Percentiles rank a stretch among this genome's conserved stretches.
phyloP scores from a whole-genome alignment of 2,329 filamentous ascomycete genomes.

The Elsinoe batatas region DNA sequence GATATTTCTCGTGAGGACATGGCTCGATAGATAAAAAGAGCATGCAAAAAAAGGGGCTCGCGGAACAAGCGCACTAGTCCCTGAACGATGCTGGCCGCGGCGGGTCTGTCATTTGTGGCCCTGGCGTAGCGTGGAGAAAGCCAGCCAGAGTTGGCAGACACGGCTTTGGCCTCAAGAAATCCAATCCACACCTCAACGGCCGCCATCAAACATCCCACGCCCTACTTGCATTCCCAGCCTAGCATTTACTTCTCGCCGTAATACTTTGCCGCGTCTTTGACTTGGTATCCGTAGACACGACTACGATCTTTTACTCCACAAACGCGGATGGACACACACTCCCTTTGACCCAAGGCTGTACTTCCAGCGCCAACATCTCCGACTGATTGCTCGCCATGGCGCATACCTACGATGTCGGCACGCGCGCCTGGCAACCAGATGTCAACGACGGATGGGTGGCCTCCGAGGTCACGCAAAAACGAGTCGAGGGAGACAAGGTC shows the following conservation, averaged over 20 bases:
- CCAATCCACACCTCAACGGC: constrained; percentile 10
- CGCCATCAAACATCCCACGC: background rate
- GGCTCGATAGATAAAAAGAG: too few relatives aligned
- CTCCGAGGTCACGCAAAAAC: constrained; percentile 84
- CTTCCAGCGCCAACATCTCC: constrained; percentile 4
- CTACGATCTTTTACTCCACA: background rate
- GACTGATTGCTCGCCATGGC: constrained; percentile 52
- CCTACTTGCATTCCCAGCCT: constrained; percentile 9
- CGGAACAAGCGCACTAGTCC: too few relatives aligned
- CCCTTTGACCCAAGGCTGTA: background rate
- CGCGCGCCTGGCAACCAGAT: constrained; percentile 97
- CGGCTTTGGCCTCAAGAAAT: background rate
- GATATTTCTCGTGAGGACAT: too few relatives aligned
- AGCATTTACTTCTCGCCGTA: constrained; percentile 5
- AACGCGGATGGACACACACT: constrained; percentile 11
- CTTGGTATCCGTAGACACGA: background rate
- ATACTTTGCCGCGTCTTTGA: background rate
- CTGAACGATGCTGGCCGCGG: too few relatives aligned
- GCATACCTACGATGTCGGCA: constrained; percentile 91
- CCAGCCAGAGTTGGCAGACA: background rate
- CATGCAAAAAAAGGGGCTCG: too few relatives aligned
- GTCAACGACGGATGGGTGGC: constrained; percentile 92
- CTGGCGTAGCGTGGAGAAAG: background rate
- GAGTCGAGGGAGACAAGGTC: constrained; percentile 74
- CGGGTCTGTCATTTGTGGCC: background rate